Percentiles rank a stretch among this genome's conserved stretches.
phyloP scores from a whole-genome alignment of 495 filamentous ascomycete species.

The Cercophora newfieldiana region DNA sequence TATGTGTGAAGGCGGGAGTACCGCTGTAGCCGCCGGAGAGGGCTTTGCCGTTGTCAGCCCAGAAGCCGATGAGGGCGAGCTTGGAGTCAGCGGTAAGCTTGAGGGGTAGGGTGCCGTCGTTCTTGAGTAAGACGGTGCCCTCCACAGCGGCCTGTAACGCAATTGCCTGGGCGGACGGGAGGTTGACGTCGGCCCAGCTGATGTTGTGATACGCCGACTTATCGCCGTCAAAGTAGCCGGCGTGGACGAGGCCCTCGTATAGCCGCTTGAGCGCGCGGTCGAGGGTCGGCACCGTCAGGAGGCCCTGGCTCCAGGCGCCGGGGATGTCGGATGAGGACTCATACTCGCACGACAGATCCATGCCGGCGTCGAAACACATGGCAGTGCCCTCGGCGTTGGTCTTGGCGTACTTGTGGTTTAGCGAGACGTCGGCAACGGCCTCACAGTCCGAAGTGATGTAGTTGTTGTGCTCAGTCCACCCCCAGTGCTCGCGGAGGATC shows the following conservation, averaged over 20 bases:
- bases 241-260: conserved; percentile 49
- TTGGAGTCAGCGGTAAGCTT: conserved; percentile 23
- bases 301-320: conserved; percentile 22
- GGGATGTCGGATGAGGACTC: conserved; percentile 22
- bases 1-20: conserved; percentile 35
- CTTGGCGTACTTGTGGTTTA: conserved; percentile 26
- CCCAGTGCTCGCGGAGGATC: conserved; percentile 49
- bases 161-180: conserved; percentile 30
- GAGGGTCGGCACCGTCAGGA: conserved; percentile 20
- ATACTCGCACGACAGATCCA: conserved; percentile 24
- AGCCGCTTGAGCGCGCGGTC: conserved; percentile 26
- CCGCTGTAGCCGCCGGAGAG: conserved; percentile 47
- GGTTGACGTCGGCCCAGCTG: conserved; percentile 29
- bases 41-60: conserved; percentile 34
- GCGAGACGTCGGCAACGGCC: conserved; percentile 29
- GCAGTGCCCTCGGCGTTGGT: conserved; percentile 29
- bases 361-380: conserved; percentile 26
- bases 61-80: conserved; percentile 46
- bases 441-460: conserved; percentile 51
- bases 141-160: conserved; percentile 39
- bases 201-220: conserved; percentile 16
- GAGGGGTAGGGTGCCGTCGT: conserved; percentile 34
- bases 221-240: conserved; percentile 37
- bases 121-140: conserved; percentile 43
- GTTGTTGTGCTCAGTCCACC: conserved; percentile 43